Percentiles rank a stretch among this genome's conserved stretches.
Conservation (phyloP, 495 filamentous ascomycete species). For the Aeminium ludgeri region DNA sequence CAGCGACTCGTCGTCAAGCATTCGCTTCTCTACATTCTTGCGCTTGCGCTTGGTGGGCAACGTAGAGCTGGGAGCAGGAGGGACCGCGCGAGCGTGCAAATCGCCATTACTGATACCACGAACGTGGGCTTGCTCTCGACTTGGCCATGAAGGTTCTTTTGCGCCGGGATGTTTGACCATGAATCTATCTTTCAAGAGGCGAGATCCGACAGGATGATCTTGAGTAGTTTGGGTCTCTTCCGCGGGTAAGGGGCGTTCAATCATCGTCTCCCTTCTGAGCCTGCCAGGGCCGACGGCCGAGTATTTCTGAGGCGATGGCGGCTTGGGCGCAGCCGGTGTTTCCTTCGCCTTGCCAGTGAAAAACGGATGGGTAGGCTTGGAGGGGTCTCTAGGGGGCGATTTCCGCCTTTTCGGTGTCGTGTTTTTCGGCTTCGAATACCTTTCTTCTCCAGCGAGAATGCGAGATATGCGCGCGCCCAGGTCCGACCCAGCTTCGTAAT, state of each 20-base stretch:
- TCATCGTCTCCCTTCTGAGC: constrained; percentile 14
- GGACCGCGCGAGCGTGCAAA: neutral
- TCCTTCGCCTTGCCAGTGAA: constrained; percentile 38
- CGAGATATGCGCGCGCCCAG: constrained; percentile 35
- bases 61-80: neutral
- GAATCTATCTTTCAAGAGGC: constrained; percentile 12
- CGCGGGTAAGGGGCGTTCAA: neutral
- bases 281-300: constrained; percentile 25
- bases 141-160: constrained; percentile 21
- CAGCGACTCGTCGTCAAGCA: constrained; percentile 6
- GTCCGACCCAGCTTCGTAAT: constrained; percentile 24
- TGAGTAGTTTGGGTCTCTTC: neutral
- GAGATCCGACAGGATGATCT: constrained; percentile 7
- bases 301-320: constrained; percentile 12
- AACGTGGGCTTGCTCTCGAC: constrained; percentile 19
- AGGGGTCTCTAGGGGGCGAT: constrained; percentile 23
- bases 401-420: constrained; percentile 6
- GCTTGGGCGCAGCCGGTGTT: constrained; percentile 9
- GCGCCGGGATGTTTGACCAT: constrained; percentile 19
- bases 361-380: constrained; percentile 66
- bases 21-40: neutral
- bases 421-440: neutral
- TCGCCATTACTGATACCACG: constrained; percentile 11
- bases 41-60: constrained; percentile 1
- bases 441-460: constrained; percentile 27